Evolutionary conservation across 2,329 filamentous ascomycete species (phyloP), one percentile per base, ranked within the genome.

Genomic region (Phialemoniopsis sp.): DNA sequence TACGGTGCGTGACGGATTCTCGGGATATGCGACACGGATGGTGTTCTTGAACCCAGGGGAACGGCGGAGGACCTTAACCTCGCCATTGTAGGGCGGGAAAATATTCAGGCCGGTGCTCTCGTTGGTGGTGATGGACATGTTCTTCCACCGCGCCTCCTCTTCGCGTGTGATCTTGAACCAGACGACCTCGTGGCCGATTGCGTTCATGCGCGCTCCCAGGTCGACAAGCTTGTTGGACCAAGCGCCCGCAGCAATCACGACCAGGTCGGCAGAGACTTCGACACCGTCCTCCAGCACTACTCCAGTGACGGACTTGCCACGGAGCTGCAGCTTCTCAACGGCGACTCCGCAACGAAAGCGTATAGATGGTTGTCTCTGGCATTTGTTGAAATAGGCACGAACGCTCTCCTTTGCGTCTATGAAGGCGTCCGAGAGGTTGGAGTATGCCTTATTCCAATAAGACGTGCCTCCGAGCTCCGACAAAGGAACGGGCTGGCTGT

Each of bases 121-220:
- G 37, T 54, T 56, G 4, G 53, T 56, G 8, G 51, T 54, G 34
- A 54, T 55, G 7, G 53, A 51, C 50, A 56, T 56, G 30, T 53
- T 39, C 40, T 50, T 50, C 51, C 51, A 56, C 17, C 37, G 34
- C 3, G 35, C 33, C 15, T 34, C 39, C 38, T 54, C 51, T 28
- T 51, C 50, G 3, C 38, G 32, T 4, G 49, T 52, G 12, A 56
- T 30, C 36, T 51, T 52, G 32, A 56, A 37, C 51, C 52, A 56
- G 21, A 50, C 53, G 16, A 56, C 52, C 37, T 50, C 52, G 32
- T 46, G 48, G 18, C 43, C 44, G 2, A 49, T 39, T 8, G 40
- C 29, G 16, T 38, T 30, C 5, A 40, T 38, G n/a, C 38, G n/a
- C n/a, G n/a, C 31, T 15, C 43, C 50, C 6, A 54, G 46, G 28